Conservation (phyloP, 2,329 filamentous ascomycete species). For the Pestalotiopsis sp. region DNA sequence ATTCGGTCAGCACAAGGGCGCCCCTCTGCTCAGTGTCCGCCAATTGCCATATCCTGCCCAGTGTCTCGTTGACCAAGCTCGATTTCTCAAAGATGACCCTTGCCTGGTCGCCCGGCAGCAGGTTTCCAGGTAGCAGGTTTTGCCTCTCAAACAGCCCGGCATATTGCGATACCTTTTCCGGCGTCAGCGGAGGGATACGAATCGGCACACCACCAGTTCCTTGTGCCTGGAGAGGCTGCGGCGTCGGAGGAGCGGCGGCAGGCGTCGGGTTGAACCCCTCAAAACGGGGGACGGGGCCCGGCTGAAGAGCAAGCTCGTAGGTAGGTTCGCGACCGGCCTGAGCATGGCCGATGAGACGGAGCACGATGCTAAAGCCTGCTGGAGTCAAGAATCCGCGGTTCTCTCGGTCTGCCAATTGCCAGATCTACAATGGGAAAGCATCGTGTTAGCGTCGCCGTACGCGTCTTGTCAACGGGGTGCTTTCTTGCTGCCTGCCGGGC, state of each 20-base stretch:
- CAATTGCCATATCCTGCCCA: slow-evolving; percentile 95
- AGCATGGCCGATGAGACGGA: slow-evolving; percentile 93
- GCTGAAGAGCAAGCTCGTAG: slow-evolving; percentile 78
- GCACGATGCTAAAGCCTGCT: slow-evolving; percentile 86
- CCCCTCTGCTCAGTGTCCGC: slow-evolving; percentile 93
- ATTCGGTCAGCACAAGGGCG: slow-evolving; percentile 82
- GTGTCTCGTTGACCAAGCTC: slow-evolving; percentile 80
- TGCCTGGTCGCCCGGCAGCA: slow-evolving; percentile 81
- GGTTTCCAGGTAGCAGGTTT: slow-evolving; percentile 66
- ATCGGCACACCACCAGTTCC: slow-evolving; percentile 66
- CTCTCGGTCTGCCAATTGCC: slow-evolving; percentile 97
- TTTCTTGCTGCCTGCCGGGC: background rate
- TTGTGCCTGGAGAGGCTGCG: slow-evolving; percentile 52
- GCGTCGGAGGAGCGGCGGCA: slow-evolving; percentile 46
- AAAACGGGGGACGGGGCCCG: slow-evolving; percentile 88
- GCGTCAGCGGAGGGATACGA: slow-evolving; percentile 83
- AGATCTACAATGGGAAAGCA: slow-evolving; percentile 65
- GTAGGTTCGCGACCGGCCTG: slow-evolving; percentile 84
- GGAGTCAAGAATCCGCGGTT: slow-evolving; percentile 93
- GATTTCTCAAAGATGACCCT: slow-evolving; percentile 96
- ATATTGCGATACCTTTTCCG: slow-evolving; percentile 90
- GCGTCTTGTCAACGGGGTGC: background rate
- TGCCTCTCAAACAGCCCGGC: slow-evolving; percentile 88
- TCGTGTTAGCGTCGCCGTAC: slow-evolving; percentile 24
- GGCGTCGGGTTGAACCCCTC: slow-evolving; percentile 64